These are phyloP conservation scores for Penicillium sp. DNA, from an alignment of 2,329 filamentous ascomycete genomes.

Conservation along the genomic window DNA sequence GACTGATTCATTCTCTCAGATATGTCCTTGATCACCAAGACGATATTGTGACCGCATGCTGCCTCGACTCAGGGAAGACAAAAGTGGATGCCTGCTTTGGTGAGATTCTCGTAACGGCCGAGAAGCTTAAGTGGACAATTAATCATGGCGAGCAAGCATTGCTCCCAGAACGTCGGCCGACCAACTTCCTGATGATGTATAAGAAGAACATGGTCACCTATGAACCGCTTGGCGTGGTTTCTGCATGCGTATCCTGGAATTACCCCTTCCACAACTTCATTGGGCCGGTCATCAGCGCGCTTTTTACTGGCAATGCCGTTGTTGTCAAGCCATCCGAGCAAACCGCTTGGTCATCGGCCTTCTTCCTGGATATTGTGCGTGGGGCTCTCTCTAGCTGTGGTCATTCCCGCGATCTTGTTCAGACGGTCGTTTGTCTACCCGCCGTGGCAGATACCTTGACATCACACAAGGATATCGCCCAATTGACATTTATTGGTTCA, in stretches of 20 bases:
- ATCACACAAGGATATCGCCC: conserved; percentile 76
- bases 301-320: conserved; percentile 89
- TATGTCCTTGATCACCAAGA: conserved; percentile 87
- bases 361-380: conserved; percentile 76
- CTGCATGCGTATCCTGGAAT: conserved; percentile 95
- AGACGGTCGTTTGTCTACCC: conserved; percentile 85
- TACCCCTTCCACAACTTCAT: conserved; percentile 95
- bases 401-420: conserved; percentile 75
- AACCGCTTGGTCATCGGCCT: conserved; percentile 85
- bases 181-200: conserved; percentile 91
- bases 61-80: conserved; percentile 92
- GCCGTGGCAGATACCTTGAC: conserved; percentile 76
- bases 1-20: conserved; percentile 30
- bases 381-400: conserved; percentile 79
- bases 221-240: conserved; percentile 88
- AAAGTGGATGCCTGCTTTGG: conserved; percentile 91
- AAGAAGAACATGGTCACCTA: conserved; percentile 89
- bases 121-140: conserved; percentile 94
- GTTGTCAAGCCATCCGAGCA: conserved; percentile 93
- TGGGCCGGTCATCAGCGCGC: conserved; percentile 80
- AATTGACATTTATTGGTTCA: conserved; percentile 96
- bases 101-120: conserved; percentile 88
- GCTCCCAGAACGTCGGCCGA: conserved; percentile 68
- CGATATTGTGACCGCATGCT: conserved; percentile 78
- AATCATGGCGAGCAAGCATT: conserved; percentile 83